phyloP scores from a whole-genome alignment of 2,329 filamentous ascomycete species.

The Colletotrichum sp. region DNA sequence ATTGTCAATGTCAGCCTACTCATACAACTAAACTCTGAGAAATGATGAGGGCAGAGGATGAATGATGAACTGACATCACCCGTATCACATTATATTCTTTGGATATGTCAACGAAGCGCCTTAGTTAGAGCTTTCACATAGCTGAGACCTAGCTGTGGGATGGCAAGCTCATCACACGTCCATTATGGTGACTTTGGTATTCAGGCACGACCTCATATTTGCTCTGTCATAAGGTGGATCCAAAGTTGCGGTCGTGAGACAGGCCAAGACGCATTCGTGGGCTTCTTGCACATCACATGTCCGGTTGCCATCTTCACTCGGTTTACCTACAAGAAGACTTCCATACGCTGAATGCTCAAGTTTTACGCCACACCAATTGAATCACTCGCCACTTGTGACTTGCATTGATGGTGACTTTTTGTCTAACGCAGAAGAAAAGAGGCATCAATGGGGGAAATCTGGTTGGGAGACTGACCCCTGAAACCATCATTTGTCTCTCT shows the following conservation, averaged over 20 bases:
- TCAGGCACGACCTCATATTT: neutral
- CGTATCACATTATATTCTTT: neutral
- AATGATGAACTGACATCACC: neutral
- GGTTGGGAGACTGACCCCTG: fast-evolving
- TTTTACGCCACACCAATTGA: neutral
- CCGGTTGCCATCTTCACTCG: neutral
- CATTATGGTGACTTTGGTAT: fast-evolving
- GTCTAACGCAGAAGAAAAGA: neutral
- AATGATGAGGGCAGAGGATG: neutral
- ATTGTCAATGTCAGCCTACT: neutral
- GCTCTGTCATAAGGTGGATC: fast-evolving
- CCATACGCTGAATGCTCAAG: fast-evolving
- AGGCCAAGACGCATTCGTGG: fast-evolving
- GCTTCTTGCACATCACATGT: fast-evolving
- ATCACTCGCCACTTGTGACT: neutral
- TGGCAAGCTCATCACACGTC: fast-evolving
- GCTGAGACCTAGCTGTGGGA: fast-evolving
- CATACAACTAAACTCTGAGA: neutral
- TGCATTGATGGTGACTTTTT: neutral
- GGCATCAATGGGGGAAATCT: fast-evolving
- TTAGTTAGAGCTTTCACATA: neutral
- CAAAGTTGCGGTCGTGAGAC: fast-evolving
- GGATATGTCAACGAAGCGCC: neutral
- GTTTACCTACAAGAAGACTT: neutral
- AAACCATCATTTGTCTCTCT: neutral